phyloP scores from a whole-genome alignment of 768 basidiomycete genomes.

The Termitomyces sp. region DNA sequence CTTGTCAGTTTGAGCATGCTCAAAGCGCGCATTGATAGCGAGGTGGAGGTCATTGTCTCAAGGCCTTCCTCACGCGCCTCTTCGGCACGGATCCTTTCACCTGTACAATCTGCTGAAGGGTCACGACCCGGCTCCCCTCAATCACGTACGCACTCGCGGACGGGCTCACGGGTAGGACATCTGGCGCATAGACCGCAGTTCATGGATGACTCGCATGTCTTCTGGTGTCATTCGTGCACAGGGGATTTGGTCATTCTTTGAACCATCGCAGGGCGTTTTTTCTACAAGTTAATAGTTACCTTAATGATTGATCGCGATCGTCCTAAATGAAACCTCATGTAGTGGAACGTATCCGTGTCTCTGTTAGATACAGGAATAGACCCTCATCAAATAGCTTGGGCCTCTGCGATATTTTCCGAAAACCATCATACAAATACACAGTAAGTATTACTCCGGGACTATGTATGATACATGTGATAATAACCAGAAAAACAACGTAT shows the following conservation, averaged over 20 bases:
- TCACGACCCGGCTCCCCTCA: constrained; percentile 19
- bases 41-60: constrained; percentile 44
- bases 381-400: not conserved
- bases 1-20: constrained; percentile 85
- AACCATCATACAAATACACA: not conserved
- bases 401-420: not conserved
- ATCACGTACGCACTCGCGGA: constrained; percentile 18
- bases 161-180: constrained; percentile 13
- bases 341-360: not conserved
- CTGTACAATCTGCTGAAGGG: constrained; percentile 40
- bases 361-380: not conserved
- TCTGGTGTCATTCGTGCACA: constrained; percentile 83
- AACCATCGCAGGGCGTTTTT: not conserved
- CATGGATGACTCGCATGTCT: constrained; percentile 84
- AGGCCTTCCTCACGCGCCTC: constrained; percentile 40
- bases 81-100: constrained; percentile 44
- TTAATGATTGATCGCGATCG: not conserved
- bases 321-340: not conserved
- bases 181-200: constrained; percentile 61
- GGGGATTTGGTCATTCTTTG: constrained; percentile 80
- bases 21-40: constrained; percentile 86
- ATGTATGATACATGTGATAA: too few relatives aligned
- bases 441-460: not conserved
- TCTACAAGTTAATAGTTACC: not conserved
- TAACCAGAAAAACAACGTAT: not conserved